Percentiles rank a stretch among this genome's conserved stretches.
phyloP scores from a whole-genome alignment of 148 eudicot species.

The Cornus controversa region DNA sequence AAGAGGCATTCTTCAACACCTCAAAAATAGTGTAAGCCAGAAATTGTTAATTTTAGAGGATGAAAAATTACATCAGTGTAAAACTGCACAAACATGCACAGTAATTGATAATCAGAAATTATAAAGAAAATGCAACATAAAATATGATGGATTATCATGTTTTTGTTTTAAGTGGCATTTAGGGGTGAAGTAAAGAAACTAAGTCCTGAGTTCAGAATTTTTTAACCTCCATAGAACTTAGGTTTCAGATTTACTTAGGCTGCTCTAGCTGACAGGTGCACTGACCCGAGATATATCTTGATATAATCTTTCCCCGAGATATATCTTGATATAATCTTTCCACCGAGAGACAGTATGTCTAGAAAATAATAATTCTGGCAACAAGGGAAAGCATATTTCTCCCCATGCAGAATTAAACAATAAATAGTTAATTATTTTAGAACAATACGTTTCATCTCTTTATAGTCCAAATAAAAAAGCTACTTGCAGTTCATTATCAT shows the following conservation, averaged over 20 bases:
- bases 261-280: constrained; percentile 3
- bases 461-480: background rate
- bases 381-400: background rate
- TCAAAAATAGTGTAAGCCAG: background rate
- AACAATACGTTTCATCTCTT: background rate
- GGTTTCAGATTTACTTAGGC: background rate
- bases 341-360: background rate
- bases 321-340: background rate
- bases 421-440: too few relatives aligned
- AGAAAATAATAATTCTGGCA: background rate
- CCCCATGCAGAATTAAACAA: too few relatives aligned
- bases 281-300: background rate
- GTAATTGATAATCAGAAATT: background rate
- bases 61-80: background rate
- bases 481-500: background rate
- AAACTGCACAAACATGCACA: background rate
- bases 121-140: background rate
- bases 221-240: background rate
- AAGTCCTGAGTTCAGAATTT: background rate
- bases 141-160: background rate
- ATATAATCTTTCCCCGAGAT: background rate
- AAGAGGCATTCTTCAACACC: background rate
- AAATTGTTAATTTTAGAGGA: background rate
- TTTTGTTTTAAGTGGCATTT: background rate
- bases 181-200: background rate